Percentiles rank a stretch among this genome's conserved stretches.
phyloP scores from a whole-genome alignment of 2,329 filamentous ascomycete species.

The Endothia cerciana region DNA sequence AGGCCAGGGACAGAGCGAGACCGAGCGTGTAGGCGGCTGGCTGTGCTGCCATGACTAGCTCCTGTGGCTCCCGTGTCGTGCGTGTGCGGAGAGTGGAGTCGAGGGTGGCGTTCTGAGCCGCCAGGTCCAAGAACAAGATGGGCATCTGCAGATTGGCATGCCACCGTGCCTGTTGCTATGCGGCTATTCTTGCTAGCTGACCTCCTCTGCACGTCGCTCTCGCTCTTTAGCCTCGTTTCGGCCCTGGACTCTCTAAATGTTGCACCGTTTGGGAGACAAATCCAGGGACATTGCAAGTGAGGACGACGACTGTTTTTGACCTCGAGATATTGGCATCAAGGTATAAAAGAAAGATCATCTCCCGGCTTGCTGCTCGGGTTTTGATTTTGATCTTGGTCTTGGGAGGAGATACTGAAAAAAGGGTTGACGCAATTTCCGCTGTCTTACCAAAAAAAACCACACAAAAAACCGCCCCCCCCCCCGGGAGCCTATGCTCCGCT shows the following conservation, averaged over 20 bases:
- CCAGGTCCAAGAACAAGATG: background rate
- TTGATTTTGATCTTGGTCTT: background rate
- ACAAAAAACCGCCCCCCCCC: too few relatives aligned
- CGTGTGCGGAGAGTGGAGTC: background rate
- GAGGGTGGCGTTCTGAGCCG: background rate
- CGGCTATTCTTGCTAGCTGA: background rate
- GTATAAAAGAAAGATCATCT: background rate
- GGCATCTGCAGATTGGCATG: background rate
- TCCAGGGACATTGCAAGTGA: background rate
- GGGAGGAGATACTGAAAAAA: background rate
- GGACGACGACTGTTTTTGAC: background rate
- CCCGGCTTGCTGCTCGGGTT: background rate
- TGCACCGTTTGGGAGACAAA: background rate
- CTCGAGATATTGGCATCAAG: background rate
- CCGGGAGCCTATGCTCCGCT: background rate
- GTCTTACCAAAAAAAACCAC: too few relatives aligned
- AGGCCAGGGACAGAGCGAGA: background rate
- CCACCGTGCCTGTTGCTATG: background rate
- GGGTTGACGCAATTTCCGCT: background rate
- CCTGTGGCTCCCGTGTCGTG: background rate
- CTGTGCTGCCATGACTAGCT: background rate
- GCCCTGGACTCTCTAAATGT: background rate
- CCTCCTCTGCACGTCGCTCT: background rate
- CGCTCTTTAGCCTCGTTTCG: constrained; percentile 10
- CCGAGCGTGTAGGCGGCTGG: background rate